phyloP scores from a whole-genome alignment of 805 yeast species.

The Ogataea allantospora region DNA sequence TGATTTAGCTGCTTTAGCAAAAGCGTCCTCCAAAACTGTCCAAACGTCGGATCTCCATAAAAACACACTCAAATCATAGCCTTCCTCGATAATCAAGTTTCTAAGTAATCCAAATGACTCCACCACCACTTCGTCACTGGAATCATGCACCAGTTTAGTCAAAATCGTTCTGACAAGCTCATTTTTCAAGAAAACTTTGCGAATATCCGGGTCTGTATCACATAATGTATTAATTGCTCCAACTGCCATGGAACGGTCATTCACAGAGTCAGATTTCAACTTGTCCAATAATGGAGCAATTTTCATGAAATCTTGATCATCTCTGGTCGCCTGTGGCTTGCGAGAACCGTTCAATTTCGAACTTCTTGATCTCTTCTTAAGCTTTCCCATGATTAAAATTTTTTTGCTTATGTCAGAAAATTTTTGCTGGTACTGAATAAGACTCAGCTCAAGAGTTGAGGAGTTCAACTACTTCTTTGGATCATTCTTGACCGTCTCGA shows the following conservation, averaged over 20 bases:
- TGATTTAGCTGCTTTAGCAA: conserved; percentile 51
- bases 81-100: conserved; percentile 81
- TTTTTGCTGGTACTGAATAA: not conserved
- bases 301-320: conserved; percentile 38
- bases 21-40: conserved; percentile 52
- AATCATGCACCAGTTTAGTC: conserved; percentile 64
- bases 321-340: conserved; percentile 4
- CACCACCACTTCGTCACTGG: conserved; percentile 71
- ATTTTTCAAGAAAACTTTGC: conserved; percentile 67
- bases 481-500: conserved; percentile 1
- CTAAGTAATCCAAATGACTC: conserved; percentile 81
- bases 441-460: too few relatives aligned
- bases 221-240: conserved; percentile 68
- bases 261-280: conserved; percentile 57
- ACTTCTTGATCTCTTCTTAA: conserved; percentile 63
- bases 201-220: conserved; percentile 59
- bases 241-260: conserved; percentile 76
- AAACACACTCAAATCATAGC: conserved; percentile 73
- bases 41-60: conserved; percentile 80
- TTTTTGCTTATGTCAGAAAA: conserved; percentile 9
- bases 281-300: conserved; percentile 68
- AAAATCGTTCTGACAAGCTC: conserved; percentile 62
- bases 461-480: not conserved
- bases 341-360: conserved; percentile 27
- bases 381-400: conserved; percentile 59